Base-by-base conservation (phyloP, 805 yeast species). In the Wickerhamomyces rabaulensis region DNA sequence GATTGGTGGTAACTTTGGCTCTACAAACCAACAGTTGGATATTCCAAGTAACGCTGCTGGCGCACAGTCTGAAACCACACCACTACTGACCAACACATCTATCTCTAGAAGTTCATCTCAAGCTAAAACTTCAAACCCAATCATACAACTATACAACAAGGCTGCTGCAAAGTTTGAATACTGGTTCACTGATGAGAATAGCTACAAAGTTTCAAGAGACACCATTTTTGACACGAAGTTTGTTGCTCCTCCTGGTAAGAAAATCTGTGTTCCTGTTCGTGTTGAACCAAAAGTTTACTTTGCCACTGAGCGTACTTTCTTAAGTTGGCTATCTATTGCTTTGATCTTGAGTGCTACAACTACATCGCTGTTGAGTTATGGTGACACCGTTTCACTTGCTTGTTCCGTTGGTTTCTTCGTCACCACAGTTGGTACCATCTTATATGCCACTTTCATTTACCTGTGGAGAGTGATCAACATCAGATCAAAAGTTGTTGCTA, bases 211-310 rank as follows among this genome's bases (percentile, higher is more conserved):
- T 17, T 83, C 87, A 13, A 69, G 66, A 16, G 89, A 87, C 23
- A 83, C 90, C 0, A 75, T 73, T 0, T 84, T 80, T 59, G 82
- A 79, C 50, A 61, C 78, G 3, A 66, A 69, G 46, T 74, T 83
- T 52, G 69, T 66, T 49, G 86, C 94, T 10, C 98, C 99, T 20
- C 81, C 86, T 38, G 99, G 98, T 2, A 91, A 90, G 66, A 75
- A 78, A 40, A 87, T 94, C 49, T 80, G 90, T 60, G 94, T 94
- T 9, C 99, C 98, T 3, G 95, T 94, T 35, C 79, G 99, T 60
- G 91, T 94, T 33, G 99, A 94, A 68, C 99, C 99, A 48, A 94
- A 94, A 70, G 99, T 94, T n/a, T 94, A 94, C 65, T 94, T 94
- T 67, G 99, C 99, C 7, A 89, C 95, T 21, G 99, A 94, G 67